Conservation (phyloP, 73 alveolate genomes). For the Paramecium octaurelia region DNA sequence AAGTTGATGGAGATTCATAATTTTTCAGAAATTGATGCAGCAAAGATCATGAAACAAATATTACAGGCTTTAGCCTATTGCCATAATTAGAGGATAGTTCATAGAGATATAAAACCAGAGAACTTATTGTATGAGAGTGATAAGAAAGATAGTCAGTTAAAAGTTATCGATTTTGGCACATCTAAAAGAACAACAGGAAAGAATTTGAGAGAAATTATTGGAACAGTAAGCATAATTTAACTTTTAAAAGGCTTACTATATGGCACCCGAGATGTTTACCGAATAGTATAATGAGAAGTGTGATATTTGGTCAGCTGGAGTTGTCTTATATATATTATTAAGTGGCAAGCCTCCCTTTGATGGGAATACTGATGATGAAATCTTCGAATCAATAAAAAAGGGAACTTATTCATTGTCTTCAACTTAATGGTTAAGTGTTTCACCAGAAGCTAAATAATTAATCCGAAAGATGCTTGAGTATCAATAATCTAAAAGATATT, state of each 20-base stretch:
- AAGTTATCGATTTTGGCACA: slow-evolving; percentile 94
- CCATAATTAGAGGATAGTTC: slow-evolving; percentile 24
- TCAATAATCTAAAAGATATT: slow-evolving; percentile 67
- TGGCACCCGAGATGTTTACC: slow-evolving; percentile 68
- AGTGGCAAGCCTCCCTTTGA: slow-evolving; percentile 68
- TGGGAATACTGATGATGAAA: slow-evolving; percentile 69
- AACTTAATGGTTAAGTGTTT: slow-evolving; percentile 67
- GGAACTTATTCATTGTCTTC: slow-evolving; percentile 61
- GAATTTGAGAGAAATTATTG: slow-evolving; percentile 78
- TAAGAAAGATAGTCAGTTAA: slow-evolving; percentile 65
- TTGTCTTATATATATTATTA: slow-evolving; percentile 58
- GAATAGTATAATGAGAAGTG: slow-evolving; percentile 63
- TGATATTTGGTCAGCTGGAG: slow-evolving; percentile 70
- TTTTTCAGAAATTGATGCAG: slow-evolving; percentile 59
- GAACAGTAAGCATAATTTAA: slow-evolving; percentile 69
- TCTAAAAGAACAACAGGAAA: slow-evolving; percentile 64
- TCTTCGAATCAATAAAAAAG: slow-evolving; percentile 64
- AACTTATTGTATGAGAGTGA: slow-evolving; percentile 68
- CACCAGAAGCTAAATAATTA: slow-evolving; percentile 76
- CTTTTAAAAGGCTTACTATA: slow-evolving; percentile 68
- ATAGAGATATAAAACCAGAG: slow-evolving; percentile 59
- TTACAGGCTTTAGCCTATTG: slow-evolving; percentile 22
- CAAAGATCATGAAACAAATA: slow-evolving; percentile 34
- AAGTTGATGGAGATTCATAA: slow-evolving; percentile 62
- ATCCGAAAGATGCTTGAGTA: slow-evolving; percentile 68